These are phyloP conservation scores for Citrus sp. DNA, from an alignment of 345 rosid species.

Conservation along the genomic window DNA sequence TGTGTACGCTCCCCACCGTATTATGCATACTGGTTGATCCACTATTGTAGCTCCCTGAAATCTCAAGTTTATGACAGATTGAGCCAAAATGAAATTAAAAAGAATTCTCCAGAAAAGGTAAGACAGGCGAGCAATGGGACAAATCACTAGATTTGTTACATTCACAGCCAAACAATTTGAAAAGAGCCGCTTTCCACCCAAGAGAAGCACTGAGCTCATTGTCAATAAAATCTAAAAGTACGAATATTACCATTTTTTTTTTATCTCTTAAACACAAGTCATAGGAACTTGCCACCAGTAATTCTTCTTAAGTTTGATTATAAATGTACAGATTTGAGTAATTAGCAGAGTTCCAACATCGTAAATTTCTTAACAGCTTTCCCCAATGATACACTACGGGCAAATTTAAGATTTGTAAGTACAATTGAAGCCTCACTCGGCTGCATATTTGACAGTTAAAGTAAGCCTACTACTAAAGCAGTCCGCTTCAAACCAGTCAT, in stretches of 20 bases:
- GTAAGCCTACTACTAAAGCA: neutral
- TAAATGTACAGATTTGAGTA: neutral
- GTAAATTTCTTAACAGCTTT: neutral
- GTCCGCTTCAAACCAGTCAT: neutral
- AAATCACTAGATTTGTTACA: neutral
- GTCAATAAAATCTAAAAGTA: neutral
- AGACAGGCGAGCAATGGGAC: neutral
- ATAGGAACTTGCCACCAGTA: neutral
- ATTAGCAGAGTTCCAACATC: neutral
- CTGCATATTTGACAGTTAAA: neutral
- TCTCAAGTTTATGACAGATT: conserved; percentile 14
- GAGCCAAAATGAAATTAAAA: neutral
- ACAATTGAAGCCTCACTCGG: neutral
- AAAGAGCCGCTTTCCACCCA: neutral
- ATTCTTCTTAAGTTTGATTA: neutral
- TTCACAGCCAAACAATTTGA: neutral
- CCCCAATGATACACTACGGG: neutral
- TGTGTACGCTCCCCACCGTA: conserved; percentile 50
- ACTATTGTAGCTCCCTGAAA: conserved; percentile 81
- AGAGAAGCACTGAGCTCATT: neutral
- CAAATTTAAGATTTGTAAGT: neutral
- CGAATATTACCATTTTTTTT: neutral
- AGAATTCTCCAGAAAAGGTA: neutral
- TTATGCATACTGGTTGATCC: conserved; percentile 66
- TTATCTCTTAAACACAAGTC: neutral